These are phyloP conservation scores for Aleurites moluccanus DNA, from an alignment of 441 rosid species.

Conservation along the genomic window DNA sequence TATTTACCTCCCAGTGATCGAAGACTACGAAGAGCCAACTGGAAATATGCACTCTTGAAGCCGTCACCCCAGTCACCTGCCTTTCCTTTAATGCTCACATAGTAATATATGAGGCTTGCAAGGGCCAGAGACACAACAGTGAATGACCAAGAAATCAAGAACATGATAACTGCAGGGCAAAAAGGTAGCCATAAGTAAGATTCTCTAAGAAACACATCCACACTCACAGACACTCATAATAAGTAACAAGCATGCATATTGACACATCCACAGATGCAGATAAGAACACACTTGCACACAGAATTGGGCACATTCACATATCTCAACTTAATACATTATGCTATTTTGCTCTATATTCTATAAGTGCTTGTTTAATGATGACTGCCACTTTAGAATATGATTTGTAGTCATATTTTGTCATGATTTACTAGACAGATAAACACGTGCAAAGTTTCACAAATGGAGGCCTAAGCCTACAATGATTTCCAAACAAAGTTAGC, in stretches of 20 bases:
- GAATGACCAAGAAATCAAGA: constrained; percentile 98
- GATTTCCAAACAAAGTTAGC: background rate
- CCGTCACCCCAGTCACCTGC: constrained; percentile 99
- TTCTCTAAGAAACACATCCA: background rate
- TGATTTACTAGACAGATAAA: background rate
- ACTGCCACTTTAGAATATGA: background rate
- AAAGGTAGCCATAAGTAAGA: constrained; percentile 20
- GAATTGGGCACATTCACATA: background rate
- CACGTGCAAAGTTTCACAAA: background rate
- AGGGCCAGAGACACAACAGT: constrained; percentile 92
- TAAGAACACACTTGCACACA: background rate
- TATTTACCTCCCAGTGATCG: constrained; percentile 93
- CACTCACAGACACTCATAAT: background rate
- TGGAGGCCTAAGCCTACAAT: background rate
- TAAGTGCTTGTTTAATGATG: background rate
- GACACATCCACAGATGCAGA: background rate
- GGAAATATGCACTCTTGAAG: constrained; percentile 99
- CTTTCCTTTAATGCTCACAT: constrained; percentile 95
- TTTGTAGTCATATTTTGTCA: background rate
- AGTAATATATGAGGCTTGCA: constrained; percentile 96
- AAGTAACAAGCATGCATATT: background rate
- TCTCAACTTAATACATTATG: background rate
- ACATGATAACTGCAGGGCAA: constrained; percentile 90
- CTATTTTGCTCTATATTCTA: background rate
- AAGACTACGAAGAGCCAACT: constrained; percentile 97